A percentile compares a stretch with the other conserved stretches of the same genome.
phyloP scores from a whole-genome alignment of 306 rosid species.

The Citrullus amarus region DNA sequence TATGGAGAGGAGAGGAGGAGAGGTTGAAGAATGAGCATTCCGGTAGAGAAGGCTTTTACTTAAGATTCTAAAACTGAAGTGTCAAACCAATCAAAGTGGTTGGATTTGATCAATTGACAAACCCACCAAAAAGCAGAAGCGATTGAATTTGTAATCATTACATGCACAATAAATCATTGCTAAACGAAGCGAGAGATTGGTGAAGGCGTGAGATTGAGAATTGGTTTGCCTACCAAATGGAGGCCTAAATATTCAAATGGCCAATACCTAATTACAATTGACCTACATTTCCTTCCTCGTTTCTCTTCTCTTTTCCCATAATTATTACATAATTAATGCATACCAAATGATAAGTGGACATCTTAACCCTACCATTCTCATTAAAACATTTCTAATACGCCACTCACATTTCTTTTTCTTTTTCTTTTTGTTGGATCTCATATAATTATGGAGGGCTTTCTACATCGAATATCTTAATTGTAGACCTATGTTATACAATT shows the following conservation, averaged over 20 bases:
- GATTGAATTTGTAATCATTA: background rate
- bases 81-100: background rate
- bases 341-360: too few species aligned
- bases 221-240: background rate
- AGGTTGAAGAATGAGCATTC: background rate
- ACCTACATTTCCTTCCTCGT: background rate
- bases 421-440: too few species aligned
- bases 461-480: too few species aligned
- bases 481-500: too few species aligned
- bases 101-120: conserved; percentile 4
- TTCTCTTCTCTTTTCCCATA: too few species aligned
- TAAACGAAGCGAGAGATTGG: background rate
- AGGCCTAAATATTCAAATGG: background rate
- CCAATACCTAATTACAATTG: background rate
- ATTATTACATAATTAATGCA: too few species aligned
- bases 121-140: background rate
- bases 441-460: too few species aligned
- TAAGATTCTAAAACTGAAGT: background rate
- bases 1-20: background rate
- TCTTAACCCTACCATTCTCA: too few species aligned
- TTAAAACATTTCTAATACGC: too few species aligned
- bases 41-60: conserved; percentile 2
- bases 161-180: background rate
- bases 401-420: too few species aligned
- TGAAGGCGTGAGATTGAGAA: background rate